Conservation (phyloP, 257 asterid genomes). For the Ilex aquifolium region DNA sequence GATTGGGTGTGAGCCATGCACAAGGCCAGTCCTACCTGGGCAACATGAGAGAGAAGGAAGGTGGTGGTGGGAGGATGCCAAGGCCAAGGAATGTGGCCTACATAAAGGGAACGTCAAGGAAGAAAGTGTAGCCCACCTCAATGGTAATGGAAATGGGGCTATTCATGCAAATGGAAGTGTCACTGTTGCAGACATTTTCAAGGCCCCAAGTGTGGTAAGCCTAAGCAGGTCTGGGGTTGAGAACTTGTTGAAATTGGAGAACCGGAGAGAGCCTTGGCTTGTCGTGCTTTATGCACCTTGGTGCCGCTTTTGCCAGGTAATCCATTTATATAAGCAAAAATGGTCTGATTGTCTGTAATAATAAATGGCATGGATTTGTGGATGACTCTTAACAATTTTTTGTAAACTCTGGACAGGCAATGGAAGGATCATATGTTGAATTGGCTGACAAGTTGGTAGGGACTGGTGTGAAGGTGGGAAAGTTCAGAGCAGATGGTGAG, state of each 20-base stretch:
- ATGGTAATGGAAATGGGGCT: slow-evolving; percentile 18
- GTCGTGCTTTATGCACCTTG: slow-evolving; percentile 49
- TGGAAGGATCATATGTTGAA: slow-evolving; percentile 1
- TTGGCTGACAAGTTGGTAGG: neutral
- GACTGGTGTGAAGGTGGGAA: neutral
- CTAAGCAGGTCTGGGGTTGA: slow-evolving; percentile 42
- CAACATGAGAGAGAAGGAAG: slow-evolving; percentile 57
- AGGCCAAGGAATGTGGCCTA: slow-evolving; percentile 54
- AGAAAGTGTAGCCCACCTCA: slow-evolving; percentile 10
- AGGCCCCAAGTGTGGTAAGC: slow-evolving; percentile 16
- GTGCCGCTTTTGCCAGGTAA: slow-evolving; percentile 22
- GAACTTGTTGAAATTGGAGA: slow-evolving; percentile 33
- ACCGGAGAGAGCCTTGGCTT: slow-evolving; percentile 40
- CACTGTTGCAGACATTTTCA: slow-evolving; percentile 22
- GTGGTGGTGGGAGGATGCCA: slow-evolving; percentile 66
- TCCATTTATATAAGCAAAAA: no score
- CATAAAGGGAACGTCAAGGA: slow-evolving; percentile 47
- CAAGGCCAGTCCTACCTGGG: slow-evolving; percentile 47
- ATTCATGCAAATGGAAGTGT: slow-evolving; percentile 25
- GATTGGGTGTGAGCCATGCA: slow-evolving; percentile 52
- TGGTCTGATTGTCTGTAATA: neutral
- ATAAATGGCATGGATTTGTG: neutral
- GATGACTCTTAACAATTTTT: neutral
- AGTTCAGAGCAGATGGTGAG: neutral
- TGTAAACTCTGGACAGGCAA: neutral